Conservation (phyloP, 257 asterid species). For the Penstemon davidsonii region DNA sequence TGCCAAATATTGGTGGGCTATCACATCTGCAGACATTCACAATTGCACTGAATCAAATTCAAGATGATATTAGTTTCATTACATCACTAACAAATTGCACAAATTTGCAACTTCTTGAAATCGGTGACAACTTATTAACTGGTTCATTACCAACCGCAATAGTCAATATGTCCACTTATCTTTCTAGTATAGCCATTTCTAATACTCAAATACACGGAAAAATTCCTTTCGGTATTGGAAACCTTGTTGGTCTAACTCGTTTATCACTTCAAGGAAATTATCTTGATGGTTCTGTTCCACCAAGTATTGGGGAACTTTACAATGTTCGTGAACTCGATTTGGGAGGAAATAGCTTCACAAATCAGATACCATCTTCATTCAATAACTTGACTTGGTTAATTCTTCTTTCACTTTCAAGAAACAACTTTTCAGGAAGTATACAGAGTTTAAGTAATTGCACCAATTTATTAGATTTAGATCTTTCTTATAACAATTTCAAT, state of each 20-base stretch:
- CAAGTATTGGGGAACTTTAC: background rate
- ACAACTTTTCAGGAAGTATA: slow-evolving; percentile 21
- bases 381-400: background rate
- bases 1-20: slow-evolving; percentile 30
- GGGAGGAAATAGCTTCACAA: slow-evolving; percentile 7
- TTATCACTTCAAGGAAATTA: slow-evolving; percentile 26
- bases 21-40: slow-evolving; percentile 20
- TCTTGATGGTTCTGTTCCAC: slow-evolving; percentile 35
- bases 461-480: background rate
- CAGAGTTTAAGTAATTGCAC: slow-evolving; percentile 29
- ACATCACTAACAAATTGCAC: slow-evolving; percentile 39
- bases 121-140: slow-evolving; percentile 30
- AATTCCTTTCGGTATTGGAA: slow-evolving; percentile 34
- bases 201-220: slow-evolving; percentile 38
- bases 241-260: slow-evolving; percentile 27
- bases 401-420: background rate
- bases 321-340: background rate
- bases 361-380: slow-evolving; percentile 16
- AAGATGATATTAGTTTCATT: slow-evolving; percentile 33
- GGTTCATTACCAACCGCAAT: slow-evolving; percentile 37
- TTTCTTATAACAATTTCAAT: slow-evolving; percentile 16
- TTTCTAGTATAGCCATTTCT: slow-evolving; percentile 8
- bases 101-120: slow-evolving; percentile 10
- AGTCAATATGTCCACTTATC: slow-evolving; percentile 34
- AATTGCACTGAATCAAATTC: slow-evolving; percentile 14